Evolutionary conservation across 2,329 filamentous ascomycete genomes (phyloP), one percentile per base, ranked within the genome.

Genomic region (Xenoacremonium recifei): DNA sequence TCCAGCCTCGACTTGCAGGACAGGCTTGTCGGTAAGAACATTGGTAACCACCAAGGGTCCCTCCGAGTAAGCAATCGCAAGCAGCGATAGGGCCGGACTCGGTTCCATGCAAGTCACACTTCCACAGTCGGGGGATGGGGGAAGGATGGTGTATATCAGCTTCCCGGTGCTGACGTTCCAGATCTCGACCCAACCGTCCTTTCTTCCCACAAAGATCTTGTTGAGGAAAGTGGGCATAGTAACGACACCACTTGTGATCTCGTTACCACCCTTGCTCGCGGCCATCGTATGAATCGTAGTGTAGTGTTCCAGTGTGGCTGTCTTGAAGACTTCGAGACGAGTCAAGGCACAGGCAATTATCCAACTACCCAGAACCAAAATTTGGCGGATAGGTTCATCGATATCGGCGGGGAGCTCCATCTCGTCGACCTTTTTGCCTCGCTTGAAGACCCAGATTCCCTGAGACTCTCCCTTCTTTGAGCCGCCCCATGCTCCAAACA

Each of bases 91-190:
- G 1, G 87, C 90, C 1, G 92, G 87, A 1, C 88, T 86, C 0
- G 92, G 85, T 53, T 95, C 82, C 37, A 99, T 72, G 31, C 89
- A 89, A 5, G 89, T 95, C n/a, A 97, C 87, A 12, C 86, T 76
- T 35, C 91, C 92, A 53, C 80, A 85, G 39, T 83, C 76, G 3
- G 84, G 73, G 7, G 79, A 78, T 1, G 87, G 84, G 1, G 93
- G 87, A 12, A 93, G 71, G 38, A 99, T 84, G 2, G 90, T 95
- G 65, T 96, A 95, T 20, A 99, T 81, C 40, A 96, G 75, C 64
- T 95, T 96, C 35, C 80, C 91, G 4, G 89, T 96, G 61, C 87
- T 95, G 47, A 99, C 73, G 61, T 99, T 99, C 92, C 93, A 99
- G 37, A 99, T 95, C 61, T 99, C 93, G 7, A 96, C 84, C 64